Conservation (phyloP, 176 grass and related monocot genomes). For the Oryza punctata region DNA sequence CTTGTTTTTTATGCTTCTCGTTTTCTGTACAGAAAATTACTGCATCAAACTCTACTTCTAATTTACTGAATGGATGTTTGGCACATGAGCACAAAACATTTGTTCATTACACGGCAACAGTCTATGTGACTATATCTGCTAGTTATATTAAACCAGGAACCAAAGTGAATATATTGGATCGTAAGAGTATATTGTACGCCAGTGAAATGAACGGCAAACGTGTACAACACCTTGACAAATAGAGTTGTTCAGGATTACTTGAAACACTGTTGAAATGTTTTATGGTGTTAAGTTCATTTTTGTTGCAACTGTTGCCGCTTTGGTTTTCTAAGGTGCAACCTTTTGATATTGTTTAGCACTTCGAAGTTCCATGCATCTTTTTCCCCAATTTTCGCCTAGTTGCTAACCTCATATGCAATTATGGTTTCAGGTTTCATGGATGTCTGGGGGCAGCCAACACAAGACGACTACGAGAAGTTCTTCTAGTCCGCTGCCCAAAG, state of each 20-base stretch:
- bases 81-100: background rate
- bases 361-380: slow-evolving; percentile 9
- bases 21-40: background rate
- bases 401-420: background rate
- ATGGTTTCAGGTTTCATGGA: slow-evolving; percentile 65
- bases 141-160: slow-evolving; percentile 14
- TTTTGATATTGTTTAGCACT: background rate
- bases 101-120: background rate
- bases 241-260: background rate
- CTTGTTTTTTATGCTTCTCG: background rate
- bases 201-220: slow-evolving; percentile 12
- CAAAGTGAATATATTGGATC: slow-evolving; percentile 15
- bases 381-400: background rate
- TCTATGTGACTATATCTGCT: background rate
- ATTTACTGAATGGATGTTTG: background rate
- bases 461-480: slow-evolving; percentile 60
- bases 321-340: background rate
- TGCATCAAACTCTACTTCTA: background rate
- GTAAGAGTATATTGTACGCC: slow-evolving; percentile 1
- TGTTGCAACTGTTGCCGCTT: background rate
- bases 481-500: slow-evolving; percentile 37
- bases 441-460: slow-evolving; percentile 61
- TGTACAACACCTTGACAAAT: slow-evolving; percentile 28
- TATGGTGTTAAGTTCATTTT: background rate
- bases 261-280: background rate